Base-by-base conservation (phyloP, 257 asterid species). In the Jaltomata sinuosa region DNA sequence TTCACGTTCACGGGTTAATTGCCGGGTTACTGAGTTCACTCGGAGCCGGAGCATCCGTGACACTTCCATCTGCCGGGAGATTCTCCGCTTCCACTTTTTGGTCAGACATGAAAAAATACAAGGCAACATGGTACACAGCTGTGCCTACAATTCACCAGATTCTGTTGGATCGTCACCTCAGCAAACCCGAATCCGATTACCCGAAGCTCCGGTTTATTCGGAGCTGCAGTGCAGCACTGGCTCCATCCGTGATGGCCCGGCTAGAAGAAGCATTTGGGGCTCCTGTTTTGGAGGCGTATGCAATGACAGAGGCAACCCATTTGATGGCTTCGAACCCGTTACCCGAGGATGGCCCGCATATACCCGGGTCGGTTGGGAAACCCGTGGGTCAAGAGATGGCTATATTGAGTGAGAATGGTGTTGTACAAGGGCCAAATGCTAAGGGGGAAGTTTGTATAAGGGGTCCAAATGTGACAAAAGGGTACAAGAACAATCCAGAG, bases 101-200 rank as follows among this genome's bases (percentile, higher is more conserved):
- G 99, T 40, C 95, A 3, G 99, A 97, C 64, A 95, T 97, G 98
- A 91, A 76, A 1, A 89, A 87, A 38, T 91, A 91, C 53, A 84
- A 90, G 12, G 99, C 99, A 22, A 95, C 99, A 16, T 97, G 98
- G 99, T 97, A 94, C 91, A 97, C 99, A 1, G 98, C 99, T 1
- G 99, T 97, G 57, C 99, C 99, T 14, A 97, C 99, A 15, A 92
- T 97, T 1, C 99, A 97, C 84, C 99, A 97, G 57, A 97, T 97
- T 89, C 87, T 97, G 80, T 89, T 95, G 38, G 98, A 97, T 3
- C 94, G 97, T 85, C 98, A 97, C 84, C 84, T 90, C 29, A 89
- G 84, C 86, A 91, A 52, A 16, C 99, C 98, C 9, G 97, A 95
- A 76, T 84, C 91, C 1, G 86, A 12, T 11, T 94, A 95, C 87